These are phyloP conservation scores for Stenogyne calaminthoides DNA, from an alignment of 305 asterid genomes.

Conservation along the genomic window DNA sequence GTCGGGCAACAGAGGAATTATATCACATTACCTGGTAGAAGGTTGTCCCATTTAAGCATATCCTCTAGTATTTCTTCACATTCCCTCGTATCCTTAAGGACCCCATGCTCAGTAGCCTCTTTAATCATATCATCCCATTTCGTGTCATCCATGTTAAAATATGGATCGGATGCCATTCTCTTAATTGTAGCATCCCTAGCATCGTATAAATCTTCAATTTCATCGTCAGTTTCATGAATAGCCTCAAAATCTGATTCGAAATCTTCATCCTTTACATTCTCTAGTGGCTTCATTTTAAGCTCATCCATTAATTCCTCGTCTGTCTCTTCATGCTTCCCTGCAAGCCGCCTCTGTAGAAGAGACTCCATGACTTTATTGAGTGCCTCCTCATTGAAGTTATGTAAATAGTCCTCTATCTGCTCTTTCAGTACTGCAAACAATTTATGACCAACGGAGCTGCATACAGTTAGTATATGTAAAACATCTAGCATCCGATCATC, in stretches of 20 bases:
- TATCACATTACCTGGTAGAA: constrained; percentile 69
- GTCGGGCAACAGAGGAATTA: constrained; percentile 4
- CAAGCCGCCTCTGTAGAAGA: constrained; percentile 53
- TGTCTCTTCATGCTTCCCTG: constrained; percentile 58
- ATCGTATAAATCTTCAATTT: constrained; percentile 66
- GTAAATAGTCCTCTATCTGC: constrained; percentile 60
- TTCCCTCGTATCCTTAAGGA: constrained; percentile 67
- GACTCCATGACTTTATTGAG: constrained; percentile 61
- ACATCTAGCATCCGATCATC: neutral
- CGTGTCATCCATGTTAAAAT: constrained; percentile 62
- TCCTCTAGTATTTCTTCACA: constrained; percentile 83
- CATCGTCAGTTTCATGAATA: constrained; percentile 60
- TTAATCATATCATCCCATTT: constrained; percentile 85
- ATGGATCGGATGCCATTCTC: constrained; percentile 56
- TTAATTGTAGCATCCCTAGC: constrained; percentile 53
- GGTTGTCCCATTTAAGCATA: constrained; percentile 82
- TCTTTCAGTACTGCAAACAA: constrained; percentile 57
- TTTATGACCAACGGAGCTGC: neutral
- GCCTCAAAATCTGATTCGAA: constrained; percentile 72
- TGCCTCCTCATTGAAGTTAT: constrained; percentile 56
- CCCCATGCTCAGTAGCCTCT: constrained; percentile 64
- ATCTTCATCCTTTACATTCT: constrained; percentile 50
- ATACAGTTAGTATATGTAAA: neutral
- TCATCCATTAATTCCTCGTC: constrained; percentile 70
- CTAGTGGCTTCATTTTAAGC: constrained; percentile 50